Base-by-base conservation (phyloP, 2,329 filamentous ascomycete genomes). In the Aschersonia sp. region DNA sequence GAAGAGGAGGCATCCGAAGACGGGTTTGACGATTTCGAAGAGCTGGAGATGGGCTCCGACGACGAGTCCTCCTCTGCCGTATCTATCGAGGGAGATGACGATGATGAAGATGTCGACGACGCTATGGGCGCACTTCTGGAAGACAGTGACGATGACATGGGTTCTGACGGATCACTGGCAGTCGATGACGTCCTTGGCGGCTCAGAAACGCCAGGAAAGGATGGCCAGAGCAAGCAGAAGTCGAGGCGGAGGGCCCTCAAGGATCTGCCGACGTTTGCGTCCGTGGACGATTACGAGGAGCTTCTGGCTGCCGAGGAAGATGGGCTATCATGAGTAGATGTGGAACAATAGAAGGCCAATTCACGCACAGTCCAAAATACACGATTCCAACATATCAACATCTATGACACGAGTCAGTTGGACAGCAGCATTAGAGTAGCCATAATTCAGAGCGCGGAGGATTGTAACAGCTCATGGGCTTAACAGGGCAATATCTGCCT, bases 201-300 rank as follows among this genome's bases (percentile, higher is more conserved):
- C 37, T 66, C 69, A 32, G 66, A 68, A 7, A 69, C 68, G 54
- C 62, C 74, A 64, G 61, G 76, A 71, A 66, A 83, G 30, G 49
- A 51, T 46, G 56, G 54, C 43, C 56, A 51, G 64, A 68, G 52
- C 47, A 64, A 63, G 7, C 40, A 41, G 40, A 41, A 41, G 45
- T 68, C 78, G 61, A 86, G 84, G 68, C 82, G 77, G 68, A 87
- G 83, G 74, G 87, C 87, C 69, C 72, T 97, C 64, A 95, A 88
- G 75, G 79, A 80, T 53, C 70, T 98, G 55, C 92, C 92, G 6
- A 94, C 81, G 37, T 98, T 98, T 69, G 92, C 94, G 22, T 94
- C 87, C 32, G 84, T 76, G 32, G 92, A 97, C 47, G 92, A 97
- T 62, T 98, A 97, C 64, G 90, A 88, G 12, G 84, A 84, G 57